Conservation (phyloP, 1,284 basidiomycete genomes). For the Ganoderma multipileum region DNA sequence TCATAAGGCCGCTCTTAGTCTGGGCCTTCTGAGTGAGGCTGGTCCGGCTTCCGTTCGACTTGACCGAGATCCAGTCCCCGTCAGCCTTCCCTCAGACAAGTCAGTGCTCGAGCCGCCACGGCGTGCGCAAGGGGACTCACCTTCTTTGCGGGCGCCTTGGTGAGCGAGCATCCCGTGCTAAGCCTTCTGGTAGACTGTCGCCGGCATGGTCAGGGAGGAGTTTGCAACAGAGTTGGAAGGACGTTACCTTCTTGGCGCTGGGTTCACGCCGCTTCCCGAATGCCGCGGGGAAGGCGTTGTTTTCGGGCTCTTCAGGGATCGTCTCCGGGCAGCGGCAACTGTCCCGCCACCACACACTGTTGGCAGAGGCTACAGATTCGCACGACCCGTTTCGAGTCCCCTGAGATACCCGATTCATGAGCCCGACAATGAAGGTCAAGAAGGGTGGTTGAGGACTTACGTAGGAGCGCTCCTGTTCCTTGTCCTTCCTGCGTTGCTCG, state of each 20-base stretch:
- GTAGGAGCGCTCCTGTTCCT: not conserved
- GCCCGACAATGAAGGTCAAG: not conserved
- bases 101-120: not conserved
- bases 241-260: not conserved
- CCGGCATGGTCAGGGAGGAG: not conserved
- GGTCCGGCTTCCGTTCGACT: not conserved
- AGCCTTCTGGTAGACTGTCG: not conserved
- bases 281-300: not conserved
- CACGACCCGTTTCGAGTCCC: not conserved
- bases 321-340: too few species aligned
- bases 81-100: not conserved
- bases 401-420: not conserved
- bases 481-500: too few species aligned
- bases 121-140: not conserved
- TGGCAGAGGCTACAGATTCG: not conserved
- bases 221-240: not conserved
- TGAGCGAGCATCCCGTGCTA: not conserved
- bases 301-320: not conserved
- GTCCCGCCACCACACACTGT: not conserved
- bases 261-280: not conserved
- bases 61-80: not conserved
- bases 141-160: not conserved
- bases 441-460: not conserved
- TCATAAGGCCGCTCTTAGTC: not conserved
- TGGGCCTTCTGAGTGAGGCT: not conserved